A percentile compares a stretch with the other conserved stretches of the same genome.
phyloP scores from a whole-genome alignment of 1,284 basidiomycete species.

The Amylostereum chailletii region DNA sequence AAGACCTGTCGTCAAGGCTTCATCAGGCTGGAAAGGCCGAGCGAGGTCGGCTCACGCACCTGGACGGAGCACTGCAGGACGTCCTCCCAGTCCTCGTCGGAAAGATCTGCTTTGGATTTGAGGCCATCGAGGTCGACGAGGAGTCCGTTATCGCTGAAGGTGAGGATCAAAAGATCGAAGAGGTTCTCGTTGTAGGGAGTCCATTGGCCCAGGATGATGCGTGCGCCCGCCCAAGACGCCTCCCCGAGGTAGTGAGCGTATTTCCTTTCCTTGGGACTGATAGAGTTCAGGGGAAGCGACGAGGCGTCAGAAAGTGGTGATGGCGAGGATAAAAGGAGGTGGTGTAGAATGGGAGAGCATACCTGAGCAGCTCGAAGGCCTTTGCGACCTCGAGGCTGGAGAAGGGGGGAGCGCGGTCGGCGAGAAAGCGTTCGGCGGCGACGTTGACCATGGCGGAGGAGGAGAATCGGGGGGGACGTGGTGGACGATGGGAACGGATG shows the following conservation, averaged over 20 bases:
- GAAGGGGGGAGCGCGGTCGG: slow-evolving; percentile 60
- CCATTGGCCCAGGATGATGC: slow-evolving; percentile 79
- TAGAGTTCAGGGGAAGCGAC: not conserved
- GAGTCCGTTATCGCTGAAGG: slow-evolving; percentile 52
- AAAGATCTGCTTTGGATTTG: slow-evolving; percentile 43
- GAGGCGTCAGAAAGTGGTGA: slow-evolving; percentile 1
- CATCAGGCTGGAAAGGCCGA: not conserved
- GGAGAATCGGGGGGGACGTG: slow-evolving; percentile 9
- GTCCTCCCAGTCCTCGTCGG: slow-evolving; percentile 55
- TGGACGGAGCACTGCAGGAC: slow-evolving; percentile 67
- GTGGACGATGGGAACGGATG: not conserved
- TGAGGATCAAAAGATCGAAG: slow-evolving; percentile 61
- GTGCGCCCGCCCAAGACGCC: slow-evolving; percentile 75
- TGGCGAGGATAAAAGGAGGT: not conserved
- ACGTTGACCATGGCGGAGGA: slow-evolving; percentile 24
- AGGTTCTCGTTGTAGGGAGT: slow-evolving; percentile 53
- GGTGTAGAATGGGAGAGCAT: slow-evolving; percentile 7
- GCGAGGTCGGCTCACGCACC: slow-evolving; percentile 27
- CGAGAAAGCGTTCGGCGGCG: slow-evolving; percentile 53
- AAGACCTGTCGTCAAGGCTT: slow-evolving; percentile 38
- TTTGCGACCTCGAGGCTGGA: slow-evolving; percentile 59
- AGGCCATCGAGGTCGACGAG: slow-evolving; percentile 50
- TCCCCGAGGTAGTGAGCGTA: slow-evolving; percentile 64
- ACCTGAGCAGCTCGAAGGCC: slow-evolving; percentile 65
- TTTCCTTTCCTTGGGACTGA: slow-evolving; percentile 62